Conservation (phyloP, 768 basidiomycete genomes). For the Paxillus involutus region DNA sequence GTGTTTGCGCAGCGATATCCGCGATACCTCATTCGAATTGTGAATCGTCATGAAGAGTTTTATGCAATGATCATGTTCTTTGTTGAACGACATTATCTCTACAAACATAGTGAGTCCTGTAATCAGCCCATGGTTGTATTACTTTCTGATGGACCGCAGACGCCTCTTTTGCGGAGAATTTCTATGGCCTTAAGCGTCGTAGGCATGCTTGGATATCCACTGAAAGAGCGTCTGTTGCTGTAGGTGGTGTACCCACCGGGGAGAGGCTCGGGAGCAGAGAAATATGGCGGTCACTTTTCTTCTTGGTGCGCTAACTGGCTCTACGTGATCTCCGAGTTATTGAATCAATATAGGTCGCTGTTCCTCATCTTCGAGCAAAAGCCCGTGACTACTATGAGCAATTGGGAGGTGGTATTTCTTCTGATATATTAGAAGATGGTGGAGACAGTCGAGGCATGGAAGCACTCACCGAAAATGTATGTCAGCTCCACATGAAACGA, state of each 20-base stretch:
- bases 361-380: slow-evolving; percentile 90
- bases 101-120: slow-evolving; percentile 67
- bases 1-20: slow-evolving; percentile 95
- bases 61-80: slow-evolving; percentile 87
- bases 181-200: slow-evolving; percentile 88
- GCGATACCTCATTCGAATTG: slow-evolving; percentile 84
- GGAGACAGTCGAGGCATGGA: slow-evolving; percentile 43
- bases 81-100: slow-evolving; percentile 89
- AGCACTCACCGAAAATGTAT: slow-evolving; percentile 54
- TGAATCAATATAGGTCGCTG: slow-evolving; percentile 52
- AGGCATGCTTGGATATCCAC: slow-evolving; percentile 69
- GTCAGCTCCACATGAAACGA: slow-evolving; percentile 9
- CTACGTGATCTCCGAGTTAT: neutral
- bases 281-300: slow-evolving; percentile 72
- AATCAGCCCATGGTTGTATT: neutral
- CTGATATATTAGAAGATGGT: slow-evolving; percentile 62
- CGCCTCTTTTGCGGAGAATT: slow-evolving; percentile 94
- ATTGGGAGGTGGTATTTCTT: slow-evolving; percentile 76
- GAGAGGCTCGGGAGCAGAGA: slow-evolving; percentile 69
- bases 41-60: slow-evolving; percentile 96
- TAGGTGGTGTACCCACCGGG: slow-evolving; percentile 60
- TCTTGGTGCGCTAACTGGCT: slow-evolving; percentile 60
- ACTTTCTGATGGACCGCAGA: slow-evolving; percentile 44
- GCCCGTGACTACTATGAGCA: slow-evolving; percentile 89
- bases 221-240: slow-evolving; percentile 64